Percentiles rank a stretch among this genome's conserved stretches.
Conservation (phyloP, 164 flowering plant species). For the Stephania cephalantha region DNA sequence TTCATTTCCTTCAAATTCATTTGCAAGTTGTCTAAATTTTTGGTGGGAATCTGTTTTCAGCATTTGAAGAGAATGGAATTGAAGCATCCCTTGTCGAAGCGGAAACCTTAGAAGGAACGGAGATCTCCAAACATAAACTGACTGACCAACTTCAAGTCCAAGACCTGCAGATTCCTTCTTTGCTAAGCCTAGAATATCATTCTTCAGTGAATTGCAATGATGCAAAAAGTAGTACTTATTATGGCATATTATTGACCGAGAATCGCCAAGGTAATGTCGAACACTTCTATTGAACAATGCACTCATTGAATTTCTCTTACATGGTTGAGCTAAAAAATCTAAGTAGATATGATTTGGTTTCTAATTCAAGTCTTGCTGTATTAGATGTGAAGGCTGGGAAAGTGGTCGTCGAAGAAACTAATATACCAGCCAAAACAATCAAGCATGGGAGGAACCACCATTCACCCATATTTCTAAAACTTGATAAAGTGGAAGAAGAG, state of each 20-base stretch:
- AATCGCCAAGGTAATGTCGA: constrained; percentile 31
- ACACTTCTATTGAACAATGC: background rate
- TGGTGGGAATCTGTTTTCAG: constrained; percentile 8
- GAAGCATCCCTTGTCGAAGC: constrained; percentile 21
- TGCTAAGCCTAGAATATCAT: constrained; percentile 16
- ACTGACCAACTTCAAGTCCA: constrained; percentile 29
- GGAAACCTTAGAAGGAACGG: constrained; percentile 39
- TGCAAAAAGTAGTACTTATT: constrained; percentile 15
- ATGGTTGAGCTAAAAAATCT: background rate
- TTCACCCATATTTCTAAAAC: constrained; percentile 21
- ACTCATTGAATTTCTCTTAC: no score
- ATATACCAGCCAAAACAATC: constrained; percentile 14
- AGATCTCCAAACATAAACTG: constrained; percentile 38
- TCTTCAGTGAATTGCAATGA: background rate
- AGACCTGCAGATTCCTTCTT: constrained; percentile 18
- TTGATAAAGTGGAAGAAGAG: constrained; percentile 52
- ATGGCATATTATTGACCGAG: constrained; percentile 14
- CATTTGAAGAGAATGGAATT: constrained; percentile 23
- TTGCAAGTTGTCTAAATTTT: background rate
- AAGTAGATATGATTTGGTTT: background rate
- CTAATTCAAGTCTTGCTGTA: constrained; percentile 9
- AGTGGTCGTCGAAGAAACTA: constrained; percentile 20
- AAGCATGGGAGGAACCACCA: constrained; percentile 18
- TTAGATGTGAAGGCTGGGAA: constrained; percentile 28
- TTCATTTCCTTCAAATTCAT: background rate